Percentiles rank a stretch among this genome's conserved stretches.
Conservation (phyloP, 768 basidiomycete genomes). For the Leccinellum rugosiceps region DNA sequence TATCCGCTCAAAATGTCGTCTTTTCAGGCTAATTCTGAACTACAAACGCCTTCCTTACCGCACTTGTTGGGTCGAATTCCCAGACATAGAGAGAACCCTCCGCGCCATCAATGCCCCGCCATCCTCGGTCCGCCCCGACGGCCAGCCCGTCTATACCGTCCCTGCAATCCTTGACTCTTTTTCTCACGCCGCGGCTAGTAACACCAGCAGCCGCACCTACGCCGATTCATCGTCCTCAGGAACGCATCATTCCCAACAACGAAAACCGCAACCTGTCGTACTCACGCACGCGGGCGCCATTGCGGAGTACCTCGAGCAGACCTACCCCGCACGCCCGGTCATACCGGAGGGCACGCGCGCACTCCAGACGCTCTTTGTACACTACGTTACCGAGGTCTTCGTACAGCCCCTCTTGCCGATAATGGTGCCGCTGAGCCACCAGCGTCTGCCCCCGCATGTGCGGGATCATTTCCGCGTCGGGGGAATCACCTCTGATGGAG, state of each 20-base stretch:
- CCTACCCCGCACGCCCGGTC: conserved; percentile 66
- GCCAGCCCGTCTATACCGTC: conserved; percentile 61
- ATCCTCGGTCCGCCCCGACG: conserved; percentile 50
- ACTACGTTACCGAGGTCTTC: conserved; percentile 65
- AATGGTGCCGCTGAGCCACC: conserved; percentile 66
- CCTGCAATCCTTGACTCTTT: conserved; percentile 64
- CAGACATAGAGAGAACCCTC: conserved; percentile 62
- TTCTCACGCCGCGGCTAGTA: conserved; percentile 9
- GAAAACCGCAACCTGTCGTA: conserved; percentile 41
- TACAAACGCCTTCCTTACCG: conserved; percentile 69
- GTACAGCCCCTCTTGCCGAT: conserved; percentile 64
- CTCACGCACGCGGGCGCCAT: conserved; percentile 61
- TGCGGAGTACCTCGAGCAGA: conserved; percentile 67
- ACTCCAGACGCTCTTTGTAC: conserved; percentile 65
- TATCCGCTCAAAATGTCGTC: neutral
- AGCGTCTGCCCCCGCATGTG: conserved; percentile 52
- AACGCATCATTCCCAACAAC: neutral
- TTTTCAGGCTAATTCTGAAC: conserved; percentile 66
- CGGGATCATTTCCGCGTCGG: conserved; percentile 45
- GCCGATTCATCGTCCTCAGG: neutral
- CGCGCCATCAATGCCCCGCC: conserved; percentile 59
- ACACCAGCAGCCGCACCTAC: neutral
- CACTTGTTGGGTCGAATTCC: conserved; percentile 69
- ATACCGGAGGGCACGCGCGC: conserved; percentile 70
- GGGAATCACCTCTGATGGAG: neutral